A percentile compares a stretch with the other conserved stretches of the same genome.
Evolutionary conservation across 2,329 filamentous ascomycete genomes (phyloP).

Genomic region (Claviceps cyperi): DNA sequence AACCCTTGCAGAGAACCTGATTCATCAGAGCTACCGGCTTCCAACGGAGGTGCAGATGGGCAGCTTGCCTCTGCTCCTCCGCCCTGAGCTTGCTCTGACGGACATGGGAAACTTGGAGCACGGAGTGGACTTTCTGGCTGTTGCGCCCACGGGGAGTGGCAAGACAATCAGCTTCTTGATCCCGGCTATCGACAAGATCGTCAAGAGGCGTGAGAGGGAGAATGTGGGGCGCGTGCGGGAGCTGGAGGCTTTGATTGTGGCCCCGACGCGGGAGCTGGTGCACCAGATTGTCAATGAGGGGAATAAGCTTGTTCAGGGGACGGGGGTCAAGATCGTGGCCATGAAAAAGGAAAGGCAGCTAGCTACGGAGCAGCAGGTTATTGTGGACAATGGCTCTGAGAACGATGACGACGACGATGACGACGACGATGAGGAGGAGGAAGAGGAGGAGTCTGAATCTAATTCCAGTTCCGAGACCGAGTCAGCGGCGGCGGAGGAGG

Average conservation of each 20-base stretch:
- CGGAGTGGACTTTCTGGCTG: constrained; percentile 62
- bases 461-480: not conserved
- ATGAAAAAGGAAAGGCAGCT: constrained; percentile 79
- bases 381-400: constrained; percentile 24
- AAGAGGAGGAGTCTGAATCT: not conserved
- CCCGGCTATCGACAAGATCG: constrained; percentile 65
- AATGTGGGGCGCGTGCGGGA: constrained; percentile 26
- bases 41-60: constrained; percentile 93
- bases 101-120: constrained; percentile 20
- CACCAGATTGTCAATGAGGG: constrained; percentile 76
- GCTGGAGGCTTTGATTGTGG: constrained; percentile 56
- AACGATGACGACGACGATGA: constrained; percentile 7
- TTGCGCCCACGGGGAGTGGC: constrained; percentile 90
- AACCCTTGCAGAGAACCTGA: constrained; percentile 62
- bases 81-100: constrained; percentile 34
- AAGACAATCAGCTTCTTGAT: constrained; percentile 93
- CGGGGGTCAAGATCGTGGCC: constrained; percentile 62
- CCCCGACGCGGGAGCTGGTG: constrained; percentile 65
- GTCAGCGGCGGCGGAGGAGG: constrained; percentile 23
- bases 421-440: not conserved
- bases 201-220: constrained; percentile 38
- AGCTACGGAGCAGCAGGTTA: constrained; percentile 29
- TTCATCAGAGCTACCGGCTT: constrained; percentile 68
- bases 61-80: constrained; percentile 63
- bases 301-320: constrained; percentile 62